These are phyloP conservation scores for Leishmania turanica DNA, from an alignment of 208 protist species.

Conservation along the genomic window DNA sequence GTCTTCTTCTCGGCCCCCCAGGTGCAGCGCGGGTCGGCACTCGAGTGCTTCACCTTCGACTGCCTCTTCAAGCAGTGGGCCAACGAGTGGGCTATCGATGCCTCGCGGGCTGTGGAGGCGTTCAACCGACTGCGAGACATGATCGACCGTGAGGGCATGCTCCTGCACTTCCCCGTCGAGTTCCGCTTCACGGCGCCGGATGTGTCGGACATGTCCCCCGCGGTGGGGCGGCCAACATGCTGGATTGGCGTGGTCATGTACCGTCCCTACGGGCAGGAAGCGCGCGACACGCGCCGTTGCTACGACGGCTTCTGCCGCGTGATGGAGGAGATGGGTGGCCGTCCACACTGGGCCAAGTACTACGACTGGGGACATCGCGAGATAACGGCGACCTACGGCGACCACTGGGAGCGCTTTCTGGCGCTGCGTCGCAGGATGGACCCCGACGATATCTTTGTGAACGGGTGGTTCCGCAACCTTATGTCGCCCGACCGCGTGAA, in stretches of 20 bases:
- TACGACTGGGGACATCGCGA: constrained; percentile 58
- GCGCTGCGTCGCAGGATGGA: constrained; percentile 54
- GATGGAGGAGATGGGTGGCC: constrained; percentile 65
- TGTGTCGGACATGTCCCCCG: constrained; percentile 59
- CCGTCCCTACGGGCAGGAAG: constrained; percentile 47
- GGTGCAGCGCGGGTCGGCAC: constrained; percentile 54
- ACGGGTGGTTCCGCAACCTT: constrained; percentile 68
- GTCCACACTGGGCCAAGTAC: constrained; percentile 88
- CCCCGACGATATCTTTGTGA: constrained; percentile 65
- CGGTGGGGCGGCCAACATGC: constrained; percentile 59
- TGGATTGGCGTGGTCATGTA: constrained; percentile 92
- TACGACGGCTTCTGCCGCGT: constrained; percentile 64
- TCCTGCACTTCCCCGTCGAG: constrained; percentile 86
- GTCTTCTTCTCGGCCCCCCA: constrained; percentile 43
- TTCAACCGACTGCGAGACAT: constrained; percentile 55
- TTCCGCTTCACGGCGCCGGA: constrained; percentile 75
- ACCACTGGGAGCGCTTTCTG: constrained; percentile 68
- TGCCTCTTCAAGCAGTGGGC: constrained; percentile 84
- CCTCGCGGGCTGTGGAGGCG: constrained; percentile 40
- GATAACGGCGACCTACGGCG: constrained; percentile 45
- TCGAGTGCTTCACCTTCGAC: constrained; percentile 81
- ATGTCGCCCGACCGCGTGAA: constrained; percentile 37
- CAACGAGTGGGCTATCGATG: constrained; percentile 80
- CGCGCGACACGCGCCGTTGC: constrained; percentile 59
- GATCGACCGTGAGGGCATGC: constrained; percentile 51